Conservation (phyloP, 108 stramenopile species). For the Aurantiochytrium sp. region DNA sequence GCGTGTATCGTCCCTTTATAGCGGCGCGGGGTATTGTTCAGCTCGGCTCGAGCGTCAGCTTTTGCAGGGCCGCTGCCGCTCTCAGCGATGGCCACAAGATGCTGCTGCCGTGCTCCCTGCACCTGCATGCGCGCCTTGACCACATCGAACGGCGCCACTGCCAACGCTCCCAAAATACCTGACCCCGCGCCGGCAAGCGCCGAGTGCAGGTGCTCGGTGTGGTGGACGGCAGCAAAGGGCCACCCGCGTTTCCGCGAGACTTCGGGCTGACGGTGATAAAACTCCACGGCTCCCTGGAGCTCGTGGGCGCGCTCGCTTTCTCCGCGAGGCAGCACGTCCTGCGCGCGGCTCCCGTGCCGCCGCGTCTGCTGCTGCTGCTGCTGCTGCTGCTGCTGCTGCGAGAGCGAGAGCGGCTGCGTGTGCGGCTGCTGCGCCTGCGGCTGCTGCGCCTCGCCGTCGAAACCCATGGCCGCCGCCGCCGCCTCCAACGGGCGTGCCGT, state of each 20-base stretch:
- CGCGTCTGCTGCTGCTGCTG: no score
- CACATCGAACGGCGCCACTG: neutral
- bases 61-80: neutral
- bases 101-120: neutral
- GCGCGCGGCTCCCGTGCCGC: no score
- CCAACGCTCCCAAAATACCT: neutral
- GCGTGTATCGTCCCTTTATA: neutral
- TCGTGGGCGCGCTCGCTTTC: neutral
- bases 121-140: slow-evolving; percentile 10
- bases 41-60: neutral
- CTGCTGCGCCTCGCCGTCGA: no score
- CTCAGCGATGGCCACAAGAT: neutral
- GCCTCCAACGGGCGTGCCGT: no score
- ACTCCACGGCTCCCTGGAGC: neutral
- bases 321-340: neutral
- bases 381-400: no score
- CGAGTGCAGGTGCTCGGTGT: neutral
- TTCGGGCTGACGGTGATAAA: neutral
- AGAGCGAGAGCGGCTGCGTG: no score
- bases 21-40: neutral
- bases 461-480: no score
- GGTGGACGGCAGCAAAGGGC: neutral
- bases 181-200: neutral
- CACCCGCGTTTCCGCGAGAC: neutral
- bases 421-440: no score